Evolutionary conservation across 75 land plant species (phyloP), one percentile per base, ranked within the genome.

Genomic region (Gnetum montanum): DNA sequence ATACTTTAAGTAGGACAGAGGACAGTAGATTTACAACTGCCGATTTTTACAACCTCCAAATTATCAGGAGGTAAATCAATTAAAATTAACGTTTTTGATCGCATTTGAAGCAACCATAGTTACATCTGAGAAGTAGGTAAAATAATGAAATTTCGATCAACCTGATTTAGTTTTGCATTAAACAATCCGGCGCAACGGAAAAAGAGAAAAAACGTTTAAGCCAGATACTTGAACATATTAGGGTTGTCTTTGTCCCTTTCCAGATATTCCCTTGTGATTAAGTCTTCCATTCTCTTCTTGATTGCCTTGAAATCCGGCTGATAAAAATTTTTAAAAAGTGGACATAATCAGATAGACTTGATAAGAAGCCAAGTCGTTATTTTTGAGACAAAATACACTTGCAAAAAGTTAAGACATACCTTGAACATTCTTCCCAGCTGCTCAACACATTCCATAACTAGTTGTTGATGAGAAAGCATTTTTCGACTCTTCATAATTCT

Each of bases 401-500:
- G 19, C 20, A 5, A 49, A 29, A 29, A 16, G 30, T 16, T 31
- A 62, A 11, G 33, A 8, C 37, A 18, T 59, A 88, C 91, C 86
- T 90, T 86, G 72, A 90, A 90, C 92, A 90, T 86, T 26, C 78
- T 72, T 22, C 86, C 78, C 57, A 92, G 69, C 58, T 92, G 97
- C 66, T 92, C 95, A 31, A 88, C 97, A 65, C 97, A 92, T 58
- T 92, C 97, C 54, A 64, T 58, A 4, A 92, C 84, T 29, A 92
- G 58, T 51, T 88, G 97, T 41, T 80, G 81, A 58, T 92, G 77
- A 31, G 70, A 63, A 49, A 92, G 43, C 15, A 84, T 69, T 56
- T 88, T 92, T 38, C 97, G 74, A 54, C 84, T 81, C 66, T 92
- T 92, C 97, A 92, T 92, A 25, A 88, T 92, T 27, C 97, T 77